Percentiles rank a stretch among this genome's conserved stretches.
These are phyloP conservation scores for Pythium diclinum DNA, from an alignment of 352 stramenopile species.

Conservation along the genomic window DNA sequence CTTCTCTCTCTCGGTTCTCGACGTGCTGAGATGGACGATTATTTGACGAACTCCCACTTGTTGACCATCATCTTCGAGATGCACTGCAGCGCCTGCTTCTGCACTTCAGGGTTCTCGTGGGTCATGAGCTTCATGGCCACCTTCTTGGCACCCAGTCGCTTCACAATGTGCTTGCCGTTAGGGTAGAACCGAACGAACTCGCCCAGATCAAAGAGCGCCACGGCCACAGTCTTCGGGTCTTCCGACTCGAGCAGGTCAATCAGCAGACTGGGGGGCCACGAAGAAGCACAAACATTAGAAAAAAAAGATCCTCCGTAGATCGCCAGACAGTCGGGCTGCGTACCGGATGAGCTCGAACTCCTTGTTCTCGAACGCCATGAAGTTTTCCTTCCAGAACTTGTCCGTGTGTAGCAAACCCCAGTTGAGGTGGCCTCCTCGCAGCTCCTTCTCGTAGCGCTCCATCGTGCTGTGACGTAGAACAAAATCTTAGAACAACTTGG, in stretches of 20 bases:
- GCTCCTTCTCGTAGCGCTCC: constrained; percentile 96
- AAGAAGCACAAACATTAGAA: background rate
- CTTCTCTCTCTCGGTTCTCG: background rate
- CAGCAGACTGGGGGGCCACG: constrained; percentile 65
- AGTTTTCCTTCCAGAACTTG: constrained; percentile 99
- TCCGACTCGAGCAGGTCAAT: constrained; percentile 92
- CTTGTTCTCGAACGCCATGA: constrained; percentile 94
- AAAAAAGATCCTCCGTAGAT: background rate
- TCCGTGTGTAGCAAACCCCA: constrained; percentile 97
- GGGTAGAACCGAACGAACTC: constrained; percentile 98
- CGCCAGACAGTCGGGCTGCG: constrained; percentile 1
- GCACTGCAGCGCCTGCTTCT: constrained; percentile 96
- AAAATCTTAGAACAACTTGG: background rate
- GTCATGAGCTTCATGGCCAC: constrained; percentile 97
- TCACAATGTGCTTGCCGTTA: constrained; percentile 95
- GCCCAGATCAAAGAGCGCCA: constrained; percentile 96
- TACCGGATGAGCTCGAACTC: constrained; percentile 93
- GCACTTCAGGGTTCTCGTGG: constrained; percentile 95
- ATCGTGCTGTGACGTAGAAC: constrained; percentile 71
- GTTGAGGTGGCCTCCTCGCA: constrained; percentile 92
- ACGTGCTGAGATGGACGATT: constrained; percentile 6
- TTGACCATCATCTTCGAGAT: constrained; percentile 99
- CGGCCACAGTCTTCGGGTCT: constrained; percentile 92
- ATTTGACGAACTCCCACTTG: constrained; percentile 96
- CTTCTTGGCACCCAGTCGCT: constrained; percentile 95